Conservation (phyloP, 352 stramenopile genomes). For the Phytophthora uliginosa region DNA sequence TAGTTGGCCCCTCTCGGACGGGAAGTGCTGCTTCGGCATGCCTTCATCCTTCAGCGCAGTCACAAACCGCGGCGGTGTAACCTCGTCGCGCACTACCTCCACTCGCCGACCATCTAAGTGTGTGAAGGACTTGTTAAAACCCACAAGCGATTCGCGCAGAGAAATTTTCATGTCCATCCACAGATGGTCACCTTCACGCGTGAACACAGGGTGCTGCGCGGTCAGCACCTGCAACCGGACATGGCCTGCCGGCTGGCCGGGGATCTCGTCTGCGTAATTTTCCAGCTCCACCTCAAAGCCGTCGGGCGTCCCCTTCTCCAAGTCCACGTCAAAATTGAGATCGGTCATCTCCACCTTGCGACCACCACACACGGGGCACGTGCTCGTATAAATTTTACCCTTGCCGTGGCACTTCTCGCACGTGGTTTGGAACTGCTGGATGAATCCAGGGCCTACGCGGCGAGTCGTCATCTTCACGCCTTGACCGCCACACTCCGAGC, state of each 20-base stretch:
- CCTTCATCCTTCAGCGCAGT: constrained; percentile 92
- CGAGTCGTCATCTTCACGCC: constrained; percentile 93
- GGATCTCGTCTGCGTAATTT: constrained; percentile 89
- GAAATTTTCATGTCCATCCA: constrained; percentile 97
- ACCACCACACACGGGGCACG: constrained; percentile 90
- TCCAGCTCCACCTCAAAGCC: constrained; percentile 96
- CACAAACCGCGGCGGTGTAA: constrained; percentile 95
- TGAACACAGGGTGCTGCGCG: constrained; percentile 87
- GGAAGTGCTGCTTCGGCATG: constrained; percentile 95
- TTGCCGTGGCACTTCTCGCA: constrained; percentile 94
- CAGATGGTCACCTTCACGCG: constrained; percentile 95
- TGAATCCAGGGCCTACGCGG: constrained; percentile 75
- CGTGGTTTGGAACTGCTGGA: constrained; percentile 92
- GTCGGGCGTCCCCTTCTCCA: constrained; percentile 95
- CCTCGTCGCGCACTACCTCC: constrained; percentile 82
- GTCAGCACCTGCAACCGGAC: constrained; percentile 94
- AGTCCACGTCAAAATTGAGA: constrained; percentile 96
- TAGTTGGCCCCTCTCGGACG: constrained; percentile 89
- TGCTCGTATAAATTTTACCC: constrained; percentile 94
- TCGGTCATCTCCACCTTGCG: constrained; percentile 94
- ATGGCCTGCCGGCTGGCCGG: constrained; percentile 93
- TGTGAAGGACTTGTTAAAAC: constrained; percentile 92
- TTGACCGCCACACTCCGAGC: constrained; percentile 94
- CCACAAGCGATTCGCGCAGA: constrained; percentile 95
- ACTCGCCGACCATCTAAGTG: constrained; percentile 96